Evolutionary conservation across 805 yeast genomes (phyloP), one percentile per base, ranked within the genome.

Genomic region (Myxozyma melibiosi): DNA sequence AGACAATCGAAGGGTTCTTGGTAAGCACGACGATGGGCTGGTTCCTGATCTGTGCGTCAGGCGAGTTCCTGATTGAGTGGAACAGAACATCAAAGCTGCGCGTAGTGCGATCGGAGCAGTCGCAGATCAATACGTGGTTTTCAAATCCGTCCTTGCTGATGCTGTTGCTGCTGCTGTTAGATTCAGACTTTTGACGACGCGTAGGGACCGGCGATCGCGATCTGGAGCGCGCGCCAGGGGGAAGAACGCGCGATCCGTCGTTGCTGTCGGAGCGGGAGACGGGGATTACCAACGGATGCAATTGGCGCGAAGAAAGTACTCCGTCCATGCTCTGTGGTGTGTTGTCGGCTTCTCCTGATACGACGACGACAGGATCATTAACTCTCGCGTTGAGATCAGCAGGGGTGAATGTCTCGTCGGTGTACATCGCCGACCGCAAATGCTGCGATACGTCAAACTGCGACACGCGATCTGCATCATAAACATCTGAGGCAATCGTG

Each of bases 111-210:
- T 48, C 51, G 2, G 58, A 54, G 28, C 58, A 54, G 25, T 54
- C 58, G 44, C 58, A 54, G 20, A 54, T 25, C 3, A 54, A 35
- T 28, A 54, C 16, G 20, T 54, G 58, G 30, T 40, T 45, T 20
- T 37, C 22, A 14, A 48, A 30, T 9, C 4, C 25, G 27, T 6
- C 20, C 35, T n/a, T n/a, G 37, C 3, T 35, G 24, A n/a, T 5
- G 9, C 27, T 43, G 16, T 9, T 16, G 47, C 18, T 14, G n/a
- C n/a, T n/a, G n/a, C n/a, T n/a, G n/a, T n/a, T n/a, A n/a, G n/a
- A n/a, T n/a, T n/a, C n/a, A n/a, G n/a, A n/a, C n/a, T n/a, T n/a
- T n/a, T n/a, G 25, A 8, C 47, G 22, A n/a, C 37, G 47, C 2
- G 14, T 7, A n/a, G 47, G 47, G 24, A 16, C 25, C 3, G 47